phyloP scores from a whole-genome alignment of 2,329 filamentous ascomycete genomes.

The Hypoxylon sp. region DNA sequence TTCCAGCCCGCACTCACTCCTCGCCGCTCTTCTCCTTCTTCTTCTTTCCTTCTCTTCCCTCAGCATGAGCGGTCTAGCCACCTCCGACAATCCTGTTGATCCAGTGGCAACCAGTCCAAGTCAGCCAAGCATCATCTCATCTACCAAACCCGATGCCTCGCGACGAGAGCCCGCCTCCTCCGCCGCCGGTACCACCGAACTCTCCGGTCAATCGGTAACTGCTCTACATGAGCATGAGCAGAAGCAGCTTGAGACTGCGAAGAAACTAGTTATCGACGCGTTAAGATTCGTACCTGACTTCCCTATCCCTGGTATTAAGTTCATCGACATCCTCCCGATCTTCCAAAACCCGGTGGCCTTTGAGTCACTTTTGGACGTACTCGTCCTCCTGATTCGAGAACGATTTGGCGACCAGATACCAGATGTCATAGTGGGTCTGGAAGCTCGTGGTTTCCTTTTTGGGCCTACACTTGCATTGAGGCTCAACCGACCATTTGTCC shows the following conservation, averaged over 20 bases:
- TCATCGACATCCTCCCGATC: slow-evolving; percentile 97
- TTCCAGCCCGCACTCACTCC: slow-evolving; percentile 49
- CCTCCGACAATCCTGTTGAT: slow-evolving; percentile 56
- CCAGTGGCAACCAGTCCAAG: slow-evolving; percentile 55
- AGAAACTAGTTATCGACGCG: slow-evolving; percentile 71
- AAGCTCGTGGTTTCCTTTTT: slow-evolving; percentile 95
- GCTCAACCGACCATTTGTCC: slow-evolving; percentile 88
- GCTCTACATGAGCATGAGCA: slow-evolving; percentile 49
- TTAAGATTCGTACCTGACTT: slow-evolving; percentile 94
- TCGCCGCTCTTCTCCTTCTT: slow-evolving; percentile 49
- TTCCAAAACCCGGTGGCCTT: slow-evolving; percentile 85
- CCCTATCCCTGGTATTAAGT: slow-evolving; percentile 90
- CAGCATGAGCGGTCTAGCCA: slow-evolving; percentile 56
- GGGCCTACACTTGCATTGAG: slow-evolving; percentile 89
- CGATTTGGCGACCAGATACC: slow-evolving; percentile 74
- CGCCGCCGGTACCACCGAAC: slow-evolving; percentile 74
- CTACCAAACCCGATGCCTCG: slow-evolving; percentile 69
- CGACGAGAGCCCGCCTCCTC: slow-evolving; percentile 74
- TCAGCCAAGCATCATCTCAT: slow-evolving; percentile 52
- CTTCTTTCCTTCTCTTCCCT: slow-evolving; percentile 51
- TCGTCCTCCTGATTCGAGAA: slow-evolving; percentile 84
- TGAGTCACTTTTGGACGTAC: slow-evolving; percentile 81
- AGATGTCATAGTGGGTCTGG: slow-evolving; percentile 93
- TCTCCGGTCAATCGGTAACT: slow-evolving; percentile 77
- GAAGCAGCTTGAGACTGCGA: slow-evolving; percentile 51